Evolutionary conservation across 1,284 basidiomycete genomes (phyloP).

Genomic region (Kwoniella shivajii): DNA sequence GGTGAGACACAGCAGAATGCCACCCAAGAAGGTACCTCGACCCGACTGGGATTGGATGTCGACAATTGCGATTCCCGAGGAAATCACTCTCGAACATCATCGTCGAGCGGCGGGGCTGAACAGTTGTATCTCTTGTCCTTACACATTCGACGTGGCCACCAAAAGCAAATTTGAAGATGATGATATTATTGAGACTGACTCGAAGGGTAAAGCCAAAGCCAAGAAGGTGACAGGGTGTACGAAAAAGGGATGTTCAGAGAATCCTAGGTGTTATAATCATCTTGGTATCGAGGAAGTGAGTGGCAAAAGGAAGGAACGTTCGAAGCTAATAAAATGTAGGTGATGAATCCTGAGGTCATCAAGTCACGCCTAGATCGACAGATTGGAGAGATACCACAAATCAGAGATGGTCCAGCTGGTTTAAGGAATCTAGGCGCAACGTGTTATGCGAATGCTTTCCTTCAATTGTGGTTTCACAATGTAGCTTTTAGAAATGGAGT

Average conservation of each 20-base stretch:
- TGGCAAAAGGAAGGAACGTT: conserved; percentile 48
- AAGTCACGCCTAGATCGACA: conserved; percentile 59
- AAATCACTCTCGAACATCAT: conserved; percentile 67
- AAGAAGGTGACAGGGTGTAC: conserved; percentile 57
- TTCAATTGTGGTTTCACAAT: conserved; percentile 76
- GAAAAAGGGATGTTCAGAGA: conserved; percentile 67
- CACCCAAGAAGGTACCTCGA: not conserved
- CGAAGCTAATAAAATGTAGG: conserved; percentile 55
- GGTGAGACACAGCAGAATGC: too few relatives aligned
- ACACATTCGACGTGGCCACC: not conserved
- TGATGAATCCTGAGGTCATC: conserved; percentile 61
- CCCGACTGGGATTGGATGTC: conserved; percentile 74
- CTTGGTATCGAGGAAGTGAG: conserved; percentile 68
- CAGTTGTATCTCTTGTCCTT: not conserved
- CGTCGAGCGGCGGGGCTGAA: conserved; percentile 68
- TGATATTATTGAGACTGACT: conserved; percentile 3
- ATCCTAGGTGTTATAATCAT: conserved; percentile 81
- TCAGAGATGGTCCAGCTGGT: conserved; percentile 70
- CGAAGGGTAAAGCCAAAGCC: conserved; percentile 37
- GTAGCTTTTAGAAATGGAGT: conserved; percentile 65
- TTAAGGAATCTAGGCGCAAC: conserved; percentile 92
- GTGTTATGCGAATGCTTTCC: conserved; percentile 84
- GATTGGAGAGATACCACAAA: conserved; percentile 62
- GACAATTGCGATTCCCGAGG: conserved; percentile 59
- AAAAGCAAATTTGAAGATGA: not conserved